Percentiles rank a stretch among this genome's conserved stretches.
Evolutionary conservation across 2,329 filamentous ascomycete genomes (phyloP).

Genomic region (Beauveria bassiana): DNA sequence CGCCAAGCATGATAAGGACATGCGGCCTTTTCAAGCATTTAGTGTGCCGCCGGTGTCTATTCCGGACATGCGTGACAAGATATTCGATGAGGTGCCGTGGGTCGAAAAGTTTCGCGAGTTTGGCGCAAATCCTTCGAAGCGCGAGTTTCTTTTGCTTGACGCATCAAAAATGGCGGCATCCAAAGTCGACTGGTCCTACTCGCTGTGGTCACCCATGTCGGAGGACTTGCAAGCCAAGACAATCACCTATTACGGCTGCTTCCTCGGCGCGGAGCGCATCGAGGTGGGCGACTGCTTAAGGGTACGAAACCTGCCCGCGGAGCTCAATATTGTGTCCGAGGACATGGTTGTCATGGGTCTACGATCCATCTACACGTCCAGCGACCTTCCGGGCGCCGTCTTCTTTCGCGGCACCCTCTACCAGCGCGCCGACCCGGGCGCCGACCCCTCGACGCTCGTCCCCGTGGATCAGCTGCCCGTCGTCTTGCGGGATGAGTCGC

Average conservation of each 20-base stretch:
- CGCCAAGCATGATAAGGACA: conserved; percentile 31
- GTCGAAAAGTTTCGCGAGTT: conserved; percentile 26
- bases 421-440: conserved; percentile 24
- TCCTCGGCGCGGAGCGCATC: conserved; percentile 44
- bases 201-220: conserved; percentile 34
- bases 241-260: conserved; percentile 37
- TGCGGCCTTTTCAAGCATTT: conserved; percentile 45
- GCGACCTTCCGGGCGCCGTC: conserved; percentile 26
- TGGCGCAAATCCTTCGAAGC: conserved; percentile 27
- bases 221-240: conserved; percentile 25
- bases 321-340: conserved; percentile 26
- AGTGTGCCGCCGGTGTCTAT: conserved; percentile 38
- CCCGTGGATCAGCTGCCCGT: conserved; percentile 32
- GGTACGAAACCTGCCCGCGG: conserved; percentile 32
- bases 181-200: conserved; percentile 41
- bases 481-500: conserved; percentile 31
- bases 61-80: conserved; percentile 29
- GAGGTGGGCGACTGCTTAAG: conserved; percentile 42
- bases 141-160: conserved; percentile 37
- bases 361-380: conserved; percentile 31
- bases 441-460: conserved; percentile 20
- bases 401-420: conserved; percentile 36
- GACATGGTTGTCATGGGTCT: conserved; percentile 28
- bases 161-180: conserved; percentile 44
- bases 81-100: conserved; percentile 38